phyloP scores from a whole-genome alignment of 1,139 yeast genomes.

The Pichia inconspicua region DNA sequence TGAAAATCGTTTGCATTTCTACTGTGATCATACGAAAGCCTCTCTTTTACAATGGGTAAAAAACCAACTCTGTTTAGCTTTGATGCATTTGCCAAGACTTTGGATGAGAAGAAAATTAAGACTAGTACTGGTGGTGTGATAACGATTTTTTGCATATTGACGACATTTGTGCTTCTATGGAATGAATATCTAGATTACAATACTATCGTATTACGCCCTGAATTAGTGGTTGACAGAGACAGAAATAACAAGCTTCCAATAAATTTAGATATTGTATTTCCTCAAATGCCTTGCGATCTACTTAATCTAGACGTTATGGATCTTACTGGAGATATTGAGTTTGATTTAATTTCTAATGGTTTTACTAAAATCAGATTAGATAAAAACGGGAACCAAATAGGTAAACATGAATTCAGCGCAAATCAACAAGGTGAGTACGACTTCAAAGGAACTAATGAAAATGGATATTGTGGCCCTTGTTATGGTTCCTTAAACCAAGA shows the following conservation, averaged over 20 bases:
- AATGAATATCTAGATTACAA: conserved; percentile 76
- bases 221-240: conserved; percentile 82
- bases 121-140: conserved; percentile 88
- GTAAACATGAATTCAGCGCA: conserved; percentile 27
- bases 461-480: conserved; percentile 74
- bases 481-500: conserved; percentile 74
- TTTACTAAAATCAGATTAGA: conserved; percentile 63
- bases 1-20: too few relatives aligned
- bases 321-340: conserved; percentile 74
- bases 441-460: conserved; percentile 15
- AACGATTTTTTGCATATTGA: conserved; percentile 59
- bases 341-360: conserved; percentile 63
- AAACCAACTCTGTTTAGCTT: conserved; percentile 50
- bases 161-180: conserved; percentile 55
- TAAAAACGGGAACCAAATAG: conserved; percentile 36
- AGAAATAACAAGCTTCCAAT: conserved; percentile 70
- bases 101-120: conserved; percentile 83
- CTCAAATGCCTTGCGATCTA: conserved; percentile 73
- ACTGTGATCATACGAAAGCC: not conserved
- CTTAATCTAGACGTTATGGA: conserved; percentile 66
- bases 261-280: conserved; percentile 74
- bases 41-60: conserved; percentile 26
- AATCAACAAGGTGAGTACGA: conserved; percentile 22
- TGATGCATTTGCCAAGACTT: conserved; percentile 91
- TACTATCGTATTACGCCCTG: conserved; percentile 62